Conservation (phyloP, 495 filamentous ascomycete genomes). For the Penicillium verhagenii region DNA sequence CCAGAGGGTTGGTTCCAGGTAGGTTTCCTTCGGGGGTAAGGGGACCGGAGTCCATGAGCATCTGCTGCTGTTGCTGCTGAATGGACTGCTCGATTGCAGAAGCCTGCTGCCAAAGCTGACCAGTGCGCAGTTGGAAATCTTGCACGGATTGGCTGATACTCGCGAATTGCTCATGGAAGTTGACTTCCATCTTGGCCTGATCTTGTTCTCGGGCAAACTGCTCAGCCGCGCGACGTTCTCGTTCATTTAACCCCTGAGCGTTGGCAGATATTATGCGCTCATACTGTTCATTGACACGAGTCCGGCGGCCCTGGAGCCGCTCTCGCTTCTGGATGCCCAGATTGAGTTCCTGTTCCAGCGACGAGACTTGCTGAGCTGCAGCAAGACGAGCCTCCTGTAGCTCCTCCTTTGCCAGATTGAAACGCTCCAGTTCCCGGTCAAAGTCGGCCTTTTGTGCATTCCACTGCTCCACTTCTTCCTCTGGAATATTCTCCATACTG, state of each 20-base stretch:
- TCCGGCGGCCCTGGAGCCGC: constrained; percentile 70
- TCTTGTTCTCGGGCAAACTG: constrained; percentile 65
- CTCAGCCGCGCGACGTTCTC: constrained; percentile 68
- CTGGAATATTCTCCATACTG: constrained; percentile 63
- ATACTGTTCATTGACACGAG: constrained; percentile 75
- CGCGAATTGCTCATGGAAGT: constrained; percentile 45
- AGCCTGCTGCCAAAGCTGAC: constrained; percentile 50
- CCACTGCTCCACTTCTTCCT: constrained; percentile 62
- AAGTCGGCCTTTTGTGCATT: constrained; percentile 59
- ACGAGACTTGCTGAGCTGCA: constrained; percentile 61
- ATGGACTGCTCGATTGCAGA: constrained; percentile 47
- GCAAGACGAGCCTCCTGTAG: constrained; percentile 61
- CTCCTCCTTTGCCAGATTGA: constrained; percentile 57
- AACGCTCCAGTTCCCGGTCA: constrained; percentile 61
- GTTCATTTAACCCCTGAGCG: constrained; percentile 69
- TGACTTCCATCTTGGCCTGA: constrained; percentile 54
- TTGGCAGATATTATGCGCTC: constrained; percentile 76
- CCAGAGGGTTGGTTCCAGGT: constrained; percentile 45
- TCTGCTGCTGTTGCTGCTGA: constrained; percentile 44
- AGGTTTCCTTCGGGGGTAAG: constrained; percentile 51
- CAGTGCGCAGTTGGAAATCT: constrained; percentile 46
- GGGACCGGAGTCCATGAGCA: constrained; percentile 45
- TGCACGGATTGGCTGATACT: constrained; percentile 47
- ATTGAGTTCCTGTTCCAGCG: constrained; percentile 64
- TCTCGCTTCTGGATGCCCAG: constrained; percentile 73